Conservation (phyloP, 1,284 basidiomycete species). For the Cryptococcus amylolentus region DNA sequence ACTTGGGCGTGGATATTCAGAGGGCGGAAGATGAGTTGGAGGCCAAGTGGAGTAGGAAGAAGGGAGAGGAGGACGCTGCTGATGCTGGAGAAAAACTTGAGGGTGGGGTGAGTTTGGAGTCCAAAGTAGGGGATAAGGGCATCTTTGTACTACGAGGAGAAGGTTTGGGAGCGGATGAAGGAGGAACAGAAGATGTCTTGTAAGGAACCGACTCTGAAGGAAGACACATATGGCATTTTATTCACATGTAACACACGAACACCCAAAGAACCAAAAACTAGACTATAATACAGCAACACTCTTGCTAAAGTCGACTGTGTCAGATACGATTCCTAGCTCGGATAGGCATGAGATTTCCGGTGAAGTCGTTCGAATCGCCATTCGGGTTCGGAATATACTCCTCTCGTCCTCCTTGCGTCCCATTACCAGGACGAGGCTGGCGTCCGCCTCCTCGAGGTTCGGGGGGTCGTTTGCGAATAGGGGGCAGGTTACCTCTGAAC, state of each 20-base stretch:
- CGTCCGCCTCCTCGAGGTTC: neutral
- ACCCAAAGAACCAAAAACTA: too few relatives aligned
- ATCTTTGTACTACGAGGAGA: constrained; percentile 15
- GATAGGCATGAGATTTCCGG: too few relatives aligned
- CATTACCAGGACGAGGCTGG: neutral
- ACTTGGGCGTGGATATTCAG: constrained; percentile 38
- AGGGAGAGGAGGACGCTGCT: neutral
- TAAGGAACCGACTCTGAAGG: neutral
- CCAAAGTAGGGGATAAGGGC: neutral
- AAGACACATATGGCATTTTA: neutral
- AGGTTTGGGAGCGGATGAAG: constrained; percentile 8
- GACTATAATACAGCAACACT: too few relatives aligned
- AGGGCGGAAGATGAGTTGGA: constrained; percentile 34
- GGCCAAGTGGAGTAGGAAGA: constrained; percentile 20
- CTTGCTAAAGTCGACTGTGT: too few relatives aligned
- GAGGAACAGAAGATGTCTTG: constrained; percentile 14
- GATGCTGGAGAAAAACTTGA: neutral
- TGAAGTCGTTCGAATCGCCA: neutral
- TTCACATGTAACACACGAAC: too few relatives aligned
- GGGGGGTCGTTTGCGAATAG: neutral
- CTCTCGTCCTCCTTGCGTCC: neutral
- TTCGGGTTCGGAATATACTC: neutral
- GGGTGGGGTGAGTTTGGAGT: neutral
- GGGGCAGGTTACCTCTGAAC: neutral
- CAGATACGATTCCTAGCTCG: too few relatives aligned